Conservation (phyloP, 768 basidiomycete species). For the Boletus bicolor region DNA sequence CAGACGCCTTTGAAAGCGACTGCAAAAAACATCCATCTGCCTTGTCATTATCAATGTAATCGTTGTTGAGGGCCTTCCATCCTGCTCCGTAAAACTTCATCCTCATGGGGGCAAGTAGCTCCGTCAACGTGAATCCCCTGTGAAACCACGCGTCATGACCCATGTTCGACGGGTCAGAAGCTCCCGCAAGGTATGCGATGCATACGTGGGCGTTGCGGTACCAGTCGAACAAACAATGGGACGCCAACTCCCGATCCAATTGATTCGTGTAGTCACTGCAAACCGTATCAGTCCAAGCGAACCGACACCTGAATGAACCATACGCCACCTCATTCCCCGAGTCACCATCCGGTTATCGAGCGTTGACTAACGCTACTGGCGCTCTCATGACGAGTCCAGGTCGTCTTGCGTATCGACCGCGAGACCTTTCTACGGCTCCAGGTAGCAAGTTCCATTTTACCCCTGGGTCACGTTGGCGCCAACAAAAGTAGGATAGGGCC, state of each 20-base stretch:
- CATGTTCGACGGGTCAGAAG: slow-evolving; percentile 6
- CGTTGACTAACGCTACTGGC: neutral
- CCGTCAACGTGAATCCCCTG: slow-evolving; percentile 15
- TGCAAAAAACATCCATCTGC: slow-evolving; percentile 7
- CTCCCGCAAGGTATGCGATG: slow-evolving; percentile 12
- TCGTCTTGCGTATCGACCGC: slow-evolving; percentile 4
- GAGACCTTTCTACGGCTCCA: slow-evolving; percentile 16
- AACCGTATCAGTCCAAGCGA: slow-evolving; percentile 19
- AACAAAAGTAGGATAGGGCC: too few relatives aligned
- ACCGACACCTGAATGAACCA: slow-evolving; percentile 15
- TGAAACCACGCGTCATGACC: slow-evolving; percentile 13
- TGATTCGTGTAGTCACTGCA: slow-evolving; percentile 7
- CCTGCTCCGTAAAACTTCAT: slow-evolving; percentile 22
- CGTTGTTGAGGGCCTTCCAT: slow-evolving; percentile 18
- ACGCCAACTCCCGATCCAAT: neutral
- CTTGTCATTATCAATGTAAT: slow-evolving; percentile 21
- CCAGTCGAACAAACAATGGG: slow-evolving; percentile 14
- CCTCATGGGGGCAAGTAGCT: slow-evolving; percentile 19
- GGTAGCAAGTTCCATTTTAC: too few relatives aligned
- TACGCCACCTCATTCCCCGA: slow-evolving; percentile 18
- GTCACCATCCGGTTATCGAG: slow-evolving; percentile 19
- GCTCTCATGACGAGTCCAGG: neutral
- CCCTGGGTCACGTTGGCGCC: too few relatives aligned
- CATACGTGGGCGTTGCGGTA: slow-evolving; percentile 23
- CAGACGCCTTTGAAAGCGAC: too few relatives aligned